Evolutionary conservation across 2,329 filamentous ascomycete species (phyloP).

Genomic region (Arthrobotrys conoides): DNA sequence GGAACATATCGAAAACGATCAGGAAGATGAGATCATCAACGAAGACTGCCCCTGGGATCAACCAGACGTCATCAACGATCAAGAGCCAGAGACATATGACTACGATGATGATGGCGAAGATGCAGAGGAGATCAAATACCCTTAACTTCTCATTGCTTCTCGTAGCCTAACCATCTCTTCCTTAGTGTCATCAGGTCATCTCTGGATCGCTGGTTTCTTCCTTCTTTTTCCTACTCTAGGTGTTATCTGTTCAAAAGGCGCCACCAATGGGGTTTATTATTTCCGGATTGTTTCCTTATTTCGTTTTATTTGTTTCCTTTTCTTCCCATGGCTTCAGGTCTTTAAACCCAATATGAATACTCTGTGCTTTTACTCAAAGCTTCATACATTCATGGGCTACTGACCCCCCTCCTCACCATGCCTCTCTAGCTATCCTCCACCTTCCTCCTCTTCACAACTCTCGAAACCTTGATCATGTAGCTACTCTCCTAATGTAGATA

Average conservation of each 20-base stretch:
- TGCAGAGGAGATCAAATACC: background rate
- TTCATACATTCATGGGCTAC: no score
- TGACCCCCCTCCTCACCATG: no score
- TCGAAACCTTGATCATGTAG: background rate
- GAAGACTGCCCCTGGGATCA: constrained; percentile 2
- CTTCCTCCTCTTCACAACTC: no score
- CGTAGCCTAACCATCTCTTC: background rate
- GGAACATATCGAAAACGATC: constrained; percentile 42
- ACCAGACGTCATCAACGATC: background rate
- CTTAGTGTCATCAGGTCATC: background rate
- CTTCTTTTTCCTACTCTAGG: background rate
- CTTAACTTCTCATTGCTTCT: background rate
- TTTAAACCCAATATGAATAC: no score
- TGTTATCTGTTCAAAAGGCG: no score
- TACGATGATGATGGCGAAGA: background rate
- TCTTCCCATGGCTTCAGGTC: no score
- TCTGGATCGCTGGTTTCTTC: background rate
- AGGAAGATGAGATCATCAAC: constrained; percentile 22
- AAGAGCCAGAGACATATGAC: background rate
- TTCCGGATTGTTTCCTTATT: no score
- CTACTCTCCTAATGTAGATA: constrained; percentile 1
- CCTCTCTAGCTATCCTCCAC: no score
- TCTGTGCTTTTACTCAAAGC: no score
- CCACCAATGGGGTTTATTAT: no score
- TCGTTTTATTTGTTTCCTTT: no score